These are phyloP conservation scores for Waltergamsia citrina DNA, from an alignment of 2,329 filamentous ascomycete genomes.

Conservation along the genomic window DNA sequence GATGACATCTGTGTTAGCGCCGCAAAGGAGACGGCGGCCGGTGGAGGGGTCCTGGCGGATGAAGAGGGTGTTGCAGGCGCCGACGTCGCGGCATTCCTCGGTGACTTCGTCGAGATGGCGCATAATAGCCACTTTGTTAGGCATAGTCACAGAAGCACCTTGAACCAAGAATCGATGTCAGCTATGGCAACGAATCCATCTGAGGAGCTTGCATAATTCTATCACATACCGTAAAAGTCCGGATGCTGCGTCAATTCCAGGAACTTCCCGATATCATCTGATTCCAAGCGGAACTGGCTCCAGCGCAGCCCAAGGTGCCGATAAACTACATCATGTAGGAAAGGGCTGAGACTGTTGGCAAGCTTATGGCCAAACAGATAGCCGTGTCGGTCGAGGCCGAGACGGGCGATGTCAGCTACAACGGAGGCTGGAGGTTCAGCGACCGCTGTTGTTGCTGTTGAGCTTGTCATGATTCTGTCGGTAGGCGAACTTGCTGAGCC, in stretches of 20 bases:
- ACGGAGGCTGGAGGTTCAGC: neutral
- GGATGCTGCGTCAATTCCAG: constrained; percentile 43
- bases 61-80: constrained; percentile 75
- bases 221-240: constrained; percentile 48
- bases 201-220: neutral
- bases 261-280: constrained; percentile 36
- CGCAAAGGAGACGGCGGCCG: constrained; percentile 47
- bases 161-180: neutral
- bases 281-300: constrained; percentile 43
- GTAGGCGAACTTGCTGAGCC: no score
- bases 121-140: constrained; percentile 71
- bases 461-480: neutral
- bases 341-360: constrained; percentile 43
- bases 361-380: constrained; percentile 51
- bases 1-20: constrained; percentile 74
- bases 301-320: constrained; percentile 37
- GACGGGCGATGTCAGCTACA: constrained; percentile 10
- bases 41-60: constrained; percentile 33
- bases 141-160: constrained; percentile 74
- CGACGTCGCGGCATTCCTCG: constrained; percentile 61
- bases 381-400: constrained; percentile 36
- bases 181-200: neutral
- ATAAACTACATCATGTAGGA: constrained; percentile 45
- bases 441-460: neutral
- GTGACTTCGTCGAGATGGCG: constrained; percentile 65